Percentiles rank a stretch among this genome's conserved stretches.
Evolutionary conservation across 2,329 filamentous ascomycete species (phyloP).

Genomic region (Blastomyces parvus): DNA sequence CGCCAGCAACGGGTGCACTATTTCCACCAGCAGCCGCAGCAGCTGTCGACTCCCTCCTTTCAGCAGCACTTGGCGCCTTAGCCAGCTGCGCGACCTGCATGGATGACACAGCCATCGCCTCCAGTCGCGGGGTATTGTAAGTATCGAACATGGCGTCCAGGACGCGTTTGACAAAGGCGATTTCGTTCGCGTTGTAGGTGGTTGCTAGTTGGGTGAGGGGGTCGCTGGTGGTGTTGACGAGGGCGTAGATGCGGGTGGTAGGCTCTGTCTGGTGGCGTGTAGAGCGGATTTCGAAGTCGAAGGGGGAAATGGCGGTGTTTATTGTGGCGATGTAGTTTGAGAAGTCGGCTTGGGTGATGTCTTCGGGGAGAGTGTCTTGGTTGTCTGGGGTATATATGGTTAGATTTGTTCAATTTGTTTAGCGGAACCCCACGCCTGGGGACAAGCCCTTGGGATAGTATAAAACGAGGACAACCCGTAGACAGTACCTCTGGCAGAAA

Average conservation of each 20-base stretch:
- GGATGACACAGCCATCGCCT: conserved; percentile 71
- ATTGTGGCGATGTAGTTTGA: conserved; percentile 58
- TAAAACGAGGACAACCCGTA: background rate
- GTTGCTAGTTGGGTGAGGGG: conserved; percentile 80
- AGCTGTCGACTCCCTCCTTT: conserved; percentile 29
- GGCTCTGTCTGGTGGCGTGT: conserved; percentile 58
- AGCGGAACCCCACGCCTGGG: background rate
- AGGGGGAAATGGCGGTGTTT: conserved; percentile 62
- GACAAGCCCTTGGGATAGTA: background rate
- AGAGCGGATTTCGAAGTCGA: conserved; percentile 81
- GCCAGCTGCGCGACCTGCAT: conserved; percentile 68
- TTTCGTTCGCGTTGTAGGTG: conserved; percentile 68
- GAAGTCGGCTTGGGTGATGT: conserved; percentile 61
- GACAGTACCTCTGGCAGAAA: conserved; percentile 47
- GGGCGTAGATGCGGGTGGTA: conserved; percentile 56
- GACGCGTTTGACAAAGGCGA: conserved; percentile 77
- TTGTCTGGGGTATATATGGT: conserved; percentile 29
- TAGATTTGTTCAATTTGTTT: background rate
- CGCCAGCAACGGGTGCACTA: conserved; percentile 27
- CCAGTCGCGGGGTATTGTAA: conserved; percentile 68
- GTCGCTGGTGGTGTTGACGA: conserved; percentile 85
- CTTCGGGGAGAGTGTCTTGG: conserved; percentile 44
- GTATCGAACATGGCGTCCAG: conserved; percentile 88
- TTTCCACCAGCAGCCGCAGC: conserved; percentile 33
- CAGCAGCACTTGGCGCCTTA: conserved; percentile 33